phyloP scores from a whole-genome alignment of 1,284 basidiomycete species.

The Stereum hirsutum region DNA sequence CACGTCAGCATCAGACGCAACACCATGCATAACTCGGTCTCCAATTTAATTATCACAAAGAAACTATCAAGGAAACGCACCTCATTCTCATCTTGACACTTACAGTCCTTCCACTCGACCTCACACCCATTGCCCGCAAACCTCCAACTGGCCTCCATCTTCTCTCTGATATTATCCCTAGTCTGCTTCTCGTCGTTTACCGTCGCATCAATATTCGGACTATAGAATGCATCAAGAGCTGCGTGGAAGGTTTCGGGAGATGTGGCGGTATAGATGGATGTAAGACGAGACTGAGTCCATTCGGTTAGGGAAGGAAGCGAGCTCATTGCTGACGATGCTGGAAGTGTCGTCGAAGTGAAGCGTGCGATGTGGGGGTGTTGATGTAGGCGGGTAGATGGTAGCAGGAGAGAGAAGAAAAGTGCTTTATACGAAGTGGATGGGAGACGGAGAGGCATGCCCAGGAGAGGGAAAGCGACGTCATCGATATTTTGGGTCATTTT shows the following conservation, averaged over 20 bases:
- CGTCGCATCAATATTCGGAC: neutral
- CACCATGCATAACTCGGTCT: neutral
- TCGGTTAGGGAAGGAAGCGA: slow-evolving; percentile 1
- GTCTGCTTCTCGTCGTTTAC: slow-evolving; percentile 1
- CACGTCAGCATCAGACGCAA: neutral
- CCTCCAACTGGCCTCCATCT: neutral
- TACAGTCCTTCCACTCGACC: neutral
- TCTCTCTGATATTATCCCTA: neutral
- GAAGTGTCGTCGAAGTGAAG: too few relatives aligned
- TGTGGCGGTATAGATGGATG: neutral
- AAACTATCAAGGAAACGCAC: neutral
- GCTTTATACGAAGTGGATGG: too few relatives aligned
- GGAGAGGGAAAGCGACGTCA: too few relatives aligned
- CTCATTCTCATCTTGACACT: neutral
- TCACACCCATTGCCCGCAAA: too few relatives aligned
- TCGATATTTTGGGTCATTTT: too few relatives aligned
- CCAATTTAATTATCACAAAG: neutral
- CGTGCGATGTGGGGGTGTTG: too few relatives aligned
- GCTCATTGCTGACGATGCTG: too few relatives aligned
- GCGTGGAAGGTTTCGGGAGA: neutral
- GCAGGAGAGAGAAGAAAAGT: too few relatives aligned
- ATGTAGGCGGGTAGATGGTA: too few relatives aligned
- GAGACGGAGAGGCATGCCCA: too few relatives aligned
- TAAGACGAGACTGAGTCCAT: neutral
- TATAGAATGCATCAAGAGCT: neutral